Conservation (phyloP, 2,329 filamentous ascomycete species). For the Epichloe baconii region DNA sequence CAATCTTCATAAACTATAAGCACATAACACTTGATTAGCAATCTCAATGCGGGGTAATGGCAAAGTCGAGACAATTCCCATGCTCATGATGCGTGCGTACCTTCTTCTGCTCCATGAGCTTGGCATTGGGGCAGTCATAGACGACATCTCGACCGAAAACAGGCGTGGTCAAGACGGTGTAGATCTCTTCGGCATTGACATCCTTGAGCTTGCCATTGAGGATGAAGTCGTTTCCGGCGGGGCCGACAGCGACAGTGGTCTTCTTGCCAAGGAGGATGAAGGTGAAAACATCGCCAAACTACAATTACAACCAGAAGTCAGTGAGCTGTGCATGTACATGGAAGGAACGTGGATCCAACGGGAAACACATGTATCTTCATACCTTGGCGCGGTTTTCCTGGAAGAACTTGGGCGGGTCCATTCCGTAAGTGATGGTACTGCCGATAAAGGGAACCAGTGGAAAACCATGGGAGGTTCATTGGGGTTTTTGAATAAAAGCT, state of each 20-base stretch:
- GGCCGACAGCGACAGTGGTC: conserved; percentile 74
- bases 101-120: conserved; percentile 95
- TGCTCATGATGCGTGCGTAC: conserved; percentile 27
- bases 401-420: conserved; percentile 87
- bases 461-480: conserved; percentile 74
- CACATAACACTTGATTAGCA: neutral
- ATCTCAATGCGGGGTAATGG: neutral
- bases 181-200: conserved; percentile 82
- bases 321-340: neutral
- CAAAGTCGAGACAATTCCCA: neutral
- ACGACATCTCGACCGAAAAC: conserved; percentile 77
- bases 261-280: conserved; percentile 81
- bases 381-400: conserved; percentile 63
- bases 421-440: conserved; percentile 87
- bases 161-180: conserved; percentile 59
- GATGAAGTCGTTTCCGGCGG: conserved; percentile 79
- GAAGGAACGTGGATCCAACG: neutral
- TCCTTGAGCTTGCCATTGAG: conserved; percentile 84
- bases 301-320: conserved; percentile 21
- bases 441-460: conserved; percentile 72
- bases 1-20: conserved; percentile 65
- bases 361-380: conserved; percentile 15
- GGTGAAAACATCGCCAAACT: conserved; percentile 85
- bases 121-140: conserved; percentile 81
- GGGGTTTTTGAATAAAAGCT: conserved; percentile 69